Conservation (phyloP, 495 filamentous ascomycete genomes). For the Penicillium paxilli region DNA sequence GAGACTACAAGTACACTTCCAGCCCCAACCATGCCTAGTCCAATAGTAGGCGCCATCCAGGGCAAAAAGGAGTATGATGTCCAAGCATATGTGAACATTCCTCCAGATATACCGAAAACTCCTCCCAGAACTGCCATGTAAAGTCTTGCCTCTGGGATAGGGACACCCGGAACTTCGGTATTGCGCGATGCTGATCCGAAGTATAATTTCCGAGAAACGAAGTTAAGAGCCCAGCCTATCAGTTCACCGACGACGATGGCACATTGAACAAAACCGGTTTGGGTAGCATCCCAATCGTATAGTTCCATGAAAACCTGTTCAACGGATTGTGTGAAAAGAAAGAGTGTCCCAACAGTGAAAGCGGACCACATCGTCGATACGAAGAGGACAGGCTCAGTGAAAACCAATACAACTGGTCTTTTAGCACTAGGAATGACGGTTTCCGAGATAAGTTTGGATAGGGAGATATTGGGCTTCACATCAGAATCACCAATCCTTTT, state of each 20-base stretch:
- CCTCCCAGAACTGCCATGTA: conserved; percentile 16
- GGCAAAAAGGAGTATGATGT: conserved; percentile 28
- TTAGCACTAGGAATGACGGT: conserved; percentile 25
- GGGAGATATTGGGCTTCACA: neutral
- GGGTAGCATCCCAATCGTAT: conserved; percentile 29
- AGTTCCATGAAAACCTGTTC: conserved; percentile 38
- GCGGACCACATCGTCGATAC: conserved; percentile 50
- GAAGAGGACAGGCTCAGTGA: conserved; percentile 55
- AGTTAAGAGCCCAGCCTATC: conserved; percentile 3
- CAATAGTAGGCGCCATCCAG: conserved; percentile 35
- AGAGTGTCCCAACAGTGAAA: conserved; percentile 52
- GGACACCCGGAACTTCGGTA: conserved; percentile 2
- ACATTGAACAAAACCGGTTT: conserved; percentile 9
- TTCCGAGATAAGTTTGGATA: neutral
- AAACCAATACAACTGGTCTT: conserved; percentile 48
- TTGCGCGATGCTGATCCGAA: conserved; percentile 6
- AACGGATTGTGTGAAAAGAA: conserved; percentile 48
- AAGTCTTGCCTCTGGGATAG: conserved; percentile 18
- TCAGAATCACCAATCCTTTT: too few relatives aligned
- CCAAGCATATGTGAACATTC: conserved; percentile 39
- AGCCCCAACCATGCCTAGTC: conserved; percentile 31
- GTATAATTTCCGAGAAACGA: conserved; percentile 2
- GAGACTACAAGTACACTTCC: conserved; percentile 3
- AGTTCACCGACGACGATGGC: conserved; percentile 8
- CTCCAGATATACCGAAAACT: conserved; percentile 28